phyloP scores from a whole-genome alignment of 495 filamentous ascomycete species.

The Penicillium turbatum region DNA sequence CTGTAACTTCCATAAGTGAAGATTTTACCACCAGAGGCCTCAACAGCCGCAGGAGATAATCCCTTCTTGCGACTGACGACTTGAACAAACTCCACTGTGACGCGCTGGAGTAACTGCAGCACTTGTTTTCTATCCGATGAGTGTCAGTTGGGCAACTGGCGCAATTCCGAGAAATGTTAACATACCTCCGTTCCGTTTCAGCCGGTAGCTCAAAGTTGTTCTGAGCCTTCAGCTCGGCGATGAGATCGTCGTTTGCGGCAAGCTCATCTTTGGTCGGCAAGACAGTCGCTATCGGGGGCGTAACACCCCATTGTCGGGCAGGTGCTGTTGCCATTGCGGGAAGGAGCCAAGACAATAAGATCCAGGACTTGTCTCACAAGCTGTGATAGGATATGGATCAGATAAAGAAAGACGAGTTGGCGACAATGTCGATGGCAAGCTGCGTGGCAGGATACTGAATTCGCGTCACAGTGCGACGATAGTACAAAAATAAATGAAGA shows the following conservation, averaged over 20 bases:
- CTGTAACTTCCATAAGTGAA: conserved; percentile 94
- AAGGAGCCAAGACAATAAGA: conserved; percentile 23
- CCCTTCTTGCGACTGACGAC: conserved; percentile 72
- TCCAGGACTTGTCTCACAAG: conserved; percentile 10
- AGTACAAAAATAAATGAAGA: not conserved
- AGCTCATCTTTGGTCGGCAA: conserved; percentile 73
- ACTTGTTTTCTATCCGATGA: conserved; percentile 43
- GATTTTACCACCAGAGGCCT: conserved; percentile 80
- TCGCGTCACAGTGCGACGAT: not conserved
- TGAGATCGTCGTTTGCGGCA: conserved; percentile 67
- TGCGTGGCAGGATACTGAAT: not conserved
- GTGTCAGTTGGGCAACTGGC: not conserved
- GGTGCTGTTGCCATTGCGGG: conserved; percentile 47
- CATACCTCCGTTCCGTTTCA: conserved; percentile 75
- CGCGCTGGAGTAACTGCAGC: conserved; percentile 66
- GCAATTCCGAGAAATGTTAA: not conserved
- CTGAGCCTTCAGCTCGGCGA: conserved; percentile 73
- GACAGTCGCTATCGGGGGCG: conserved; percentile 72
- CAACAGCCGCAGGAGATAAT: conserved; percentile 67
- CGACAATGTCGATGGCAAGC: not conserved
- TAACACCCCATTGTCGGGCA: conserved; percentile 69
- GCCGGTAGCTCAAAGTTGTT: conserved; percentile 82
- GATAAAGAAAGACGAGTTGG: conserved; percentile 19
- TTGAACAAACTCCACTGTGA: conserved; percentile 80
- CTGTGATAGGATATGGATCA: conserved; percentile 23